phyloP scores from a whole-genome alignment of 306 rosid genomes.

The Oemleria cerasiformis region DNA sequence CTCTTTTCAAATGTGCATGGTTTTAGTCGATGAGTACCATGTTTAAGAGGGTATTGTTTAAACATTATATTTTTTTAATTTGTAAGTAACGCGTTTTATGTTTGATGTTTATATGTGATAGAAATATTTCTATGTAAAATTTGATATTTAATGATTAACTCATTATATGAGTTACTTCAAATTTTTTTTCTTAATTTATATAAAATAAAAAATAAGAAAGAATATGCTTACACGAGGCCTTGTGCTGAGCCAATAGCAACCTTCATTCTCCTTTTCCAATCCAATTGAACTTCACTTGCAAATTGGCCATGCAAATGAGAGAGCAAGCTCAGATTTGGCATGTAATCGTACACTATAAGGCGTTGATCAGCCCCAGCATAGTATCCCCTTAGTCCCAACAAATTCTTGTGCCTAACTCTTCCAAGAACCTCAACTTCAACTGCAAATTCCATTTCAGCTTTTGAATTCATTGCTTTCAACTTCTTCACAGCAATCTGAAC shows the following conservation, averaged over 20 bases:
- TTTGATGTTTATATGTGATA: too few species aligned
- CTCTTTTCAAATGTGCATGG: too few species aligned
- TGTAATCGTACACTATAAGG: conserved; percentile 87
- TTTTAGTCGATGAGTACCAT: too few species aligned
- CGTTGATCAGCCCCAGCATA: conserved; percentile 75
- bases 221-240: conserved; percentile 64
- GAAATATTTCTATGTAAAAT: not conserved
- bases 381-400: conserved; percentile 76
- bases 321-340: conserved; percentile 85
- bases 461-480: conserved; percentile 79
- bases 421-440: conserved; percentile 95
- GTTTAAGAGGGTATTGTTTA: too few species aligned
- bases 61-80: too few species aligned
- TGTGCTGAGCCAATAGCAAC: conserved; percentile 84
- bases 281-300: conserved; percentile 50
- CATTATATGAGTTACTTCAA: too few species aligned
- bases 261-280: conserved; percentile 71
- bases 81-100: too few species aligned
- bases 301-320: conserved; percentile 91
- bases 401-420: conserved; percentile 84
- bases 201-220: too few species aligned
- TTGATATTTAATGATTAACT: too few species aligned
- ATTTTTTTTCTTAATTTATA: too few species aligned
- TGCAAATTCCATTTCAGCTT: conserved; percentile 94
- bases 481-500: conserved; percentile 87